Evolutionary conservation across 1,284 basidiomycete genomes (phyloP), one percentile per base, ranked within the genome.

Genomic region (Melampsora medusae): DNA sequence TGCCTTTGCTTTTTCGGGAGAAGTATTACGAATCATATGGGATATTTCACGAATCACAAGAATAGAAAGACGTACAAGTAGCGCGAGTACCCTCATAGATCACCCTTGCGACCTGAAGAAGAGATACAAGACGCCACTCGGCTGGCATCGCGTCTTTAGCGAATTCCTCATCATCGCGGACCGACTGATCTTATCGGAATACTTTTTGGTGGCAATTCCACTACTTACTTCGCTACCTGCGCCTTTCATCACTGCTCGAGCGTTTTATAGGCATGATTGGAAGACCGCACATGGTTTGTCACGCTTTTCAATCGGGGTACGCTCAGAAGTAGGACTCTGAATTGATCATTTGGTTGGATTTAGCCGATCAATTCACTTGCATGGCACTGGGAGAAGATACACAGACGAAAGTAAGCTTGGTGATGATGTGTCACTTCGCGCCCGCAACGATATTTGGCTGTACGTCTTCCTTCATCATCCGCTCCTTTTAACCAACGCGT

Each of bases 251-350:
- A 64, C 35, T 33, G 61, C 19, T n/a, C 61, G 10, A 64, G 25
- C 28, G 33, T 35, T 33, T 17, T 35, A 25, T 31, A 64, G 19
- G 33, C 25, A 64, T 19, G 28, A 35, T 7, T 64, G 61, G 61
- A 64, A 64, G 35, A 64, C 61, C 35, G 61, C 17, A 31, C 61
- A 64, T 33, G 61, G 61, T 64, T 59, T 59, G 53, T 59, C 53
- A 9, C 53, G n/a, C 53, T 17, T 59, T 28, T n/a, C 53, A 14
- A 9, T 22, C n/a, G 5, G n/a, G 53, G 12, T 42, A 42, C 12
- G 53, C 14, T 22, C 7, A 59, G 19, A 59, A 22, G n/a, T 28
- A 59, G 53, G n/a, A 22, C 3, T 22, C 53, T 59, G 7, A 59
- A 59, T 7, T 22, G 53, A 9, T 59, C 3, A 22, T 22, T n/a